Conservation (phyloP, 2,329 filamentous ascomycete genomes). For the Stagonosporopsis chrysanthemi region DNA sequence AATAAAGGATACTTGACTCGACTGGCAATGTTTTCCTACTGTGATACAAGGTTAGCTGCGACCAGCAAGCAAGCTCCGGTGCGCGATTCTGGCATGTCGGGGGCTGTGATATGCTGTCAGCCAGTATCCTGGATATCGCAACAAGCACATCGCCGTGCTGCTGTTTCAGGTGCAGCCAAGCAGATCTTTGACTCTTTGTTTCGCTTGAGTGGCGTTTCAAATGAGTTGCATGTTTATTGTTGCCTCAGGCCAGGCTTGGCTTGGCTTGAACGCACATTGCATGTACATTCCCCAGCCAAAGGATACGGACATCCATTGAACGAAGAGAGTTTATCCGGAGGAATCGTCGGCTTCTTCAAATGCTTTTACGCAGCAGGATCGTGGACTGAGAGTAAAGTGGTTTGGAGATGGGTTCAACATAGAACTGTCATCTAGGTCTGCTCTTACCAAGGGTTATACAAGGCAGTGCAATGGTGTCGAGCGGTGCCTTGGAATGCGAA, state of each 20-base stretch:
- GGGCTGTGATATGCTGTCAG: neutral
- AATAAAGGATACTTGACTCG: neutral
- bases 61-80: neutral
- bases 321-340: too few relatives aligned
- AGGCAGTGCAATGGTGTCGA: too few relatives aligned
- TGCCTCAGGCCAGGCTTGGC: neutral
- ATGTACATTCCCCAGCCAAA: neutral
- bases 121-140: neutral
- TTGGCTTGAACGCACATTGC: neutral
- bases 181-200: neutral
- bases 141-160: neutral
- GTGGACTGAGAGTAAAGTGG: too few relatives aligned
- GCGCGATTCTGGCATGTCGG: neutral
- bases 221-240: neutral
- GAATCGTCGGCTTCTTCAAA: neutral
- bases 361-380: neutral
- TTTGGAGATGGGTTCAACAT: too few relatives aligned
- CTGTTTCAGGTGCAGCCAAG: neutral
- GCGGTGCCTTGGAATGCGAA: too few relatives aligned
- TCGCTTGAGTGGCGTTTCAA: neutral
- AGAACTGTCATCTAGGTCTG: too few relatives aligned
- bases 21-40: neutral
- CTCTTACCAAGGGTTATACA: too few relatives aligned
- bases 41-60: neutral
- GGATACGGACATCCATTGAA: neutral